These are phyloP conservation scores for Ophiostoma montium DNA, from an alignment of 2,329 filamentous ascomycete genomes.

Conservation along the genomic window DNA sequence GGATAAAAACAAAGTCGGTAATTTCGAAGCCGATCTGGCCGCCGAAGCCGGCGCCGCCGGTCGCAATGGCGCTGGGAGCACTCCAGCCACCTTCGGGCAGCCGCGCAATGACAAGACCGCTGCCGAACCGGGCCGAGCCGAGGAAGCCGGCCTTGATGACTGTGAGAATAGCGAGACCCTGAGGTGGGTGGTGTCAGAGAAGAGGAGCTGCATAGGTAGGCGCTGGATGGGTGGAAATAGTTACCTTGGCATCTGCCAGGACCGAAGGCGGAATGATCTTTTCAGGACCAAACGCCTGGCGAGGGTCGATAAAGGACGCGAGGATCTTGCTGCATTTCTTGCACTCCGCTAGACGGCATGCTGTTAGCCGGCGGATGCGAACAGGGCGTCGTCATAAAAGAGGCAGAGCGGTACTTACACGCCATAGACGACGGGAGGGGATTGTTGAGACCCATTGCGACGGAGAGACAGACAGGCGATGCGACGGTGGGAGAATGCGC, in stretches of 20 bases:
- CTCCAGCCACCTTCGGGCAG: conserved; percentile 68
- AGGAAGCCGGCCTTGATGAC: conserved; percentile 81
- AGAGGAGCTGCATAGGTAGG: too few relatives aligned
- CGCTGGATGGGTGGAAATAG: too few relatives aligned
- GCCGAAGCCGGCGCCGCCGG: conserved; percentile 68
- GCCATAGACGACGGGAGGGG: conserved; percentile 53
- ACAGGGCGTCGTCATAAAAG: neutral
- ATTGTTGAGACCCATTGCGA: conserved; percentile 48
- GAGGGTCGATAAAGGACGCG: conserved; percentile 83
- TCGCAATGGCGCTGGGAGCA: conserved; percentile 68
- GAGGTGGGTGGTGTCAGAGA: neutral
- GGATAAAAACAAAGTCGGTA: conserved; percentile 94
- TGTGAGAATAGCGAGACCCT: conserved; percentile 72
- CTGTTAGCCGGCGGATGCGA: neutral
- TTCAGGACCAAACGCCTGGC: conserved; percentile 86
- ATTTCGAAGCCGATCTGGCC: conserved; percentile 80
- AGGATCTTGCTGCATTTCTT: conserved; percentile 95
- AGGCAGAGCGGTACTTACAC: conserved; percentile 36
- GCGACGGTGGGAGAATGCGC: neutral
- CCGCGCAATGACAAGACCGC: conserved; percentile 67
- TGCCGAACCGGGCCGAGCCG: conserved; percentile 68
- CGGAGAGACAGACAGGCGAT: neutral
- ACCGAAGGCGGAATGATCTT: conserved; percentile 91
- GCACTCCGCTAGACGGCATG: conserved; percentile 60
- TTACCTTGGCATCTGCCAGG: conserved; percentile 79